phyloP scores from a whole-genome alignment of 441 rosid genomes.

The Syzygium syzygioides region DNA sequence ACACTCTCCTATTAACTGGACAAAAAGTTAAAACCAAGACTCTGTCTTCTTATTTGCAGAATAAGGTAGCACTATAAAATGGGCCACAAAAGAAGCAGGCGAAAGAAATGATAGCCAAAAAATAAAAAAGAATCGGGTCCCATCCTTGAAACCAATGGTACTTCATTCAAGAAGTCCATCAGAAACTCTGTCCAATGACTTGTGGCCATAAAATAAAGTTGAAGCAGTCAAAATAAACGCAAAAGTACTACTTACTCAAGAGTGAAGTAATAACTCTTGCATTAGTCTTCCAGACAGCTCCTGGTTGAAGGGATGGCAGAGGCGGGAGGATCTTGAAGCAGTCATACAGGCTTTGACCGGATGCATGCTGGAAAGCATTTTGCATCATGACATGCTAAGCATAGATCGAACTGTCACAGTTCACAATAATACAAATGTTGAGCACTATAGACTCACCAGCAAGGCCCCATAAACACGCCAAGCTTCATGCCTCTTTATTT shows the following conservation, averaged over 20 bases:
- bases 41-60: neutral
- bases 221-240: neutral
- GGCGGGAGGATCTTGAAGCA: constrained; percentile 67
- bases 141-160: neutral
- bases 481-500: constrained; percentile 83
- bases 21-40: neutral
- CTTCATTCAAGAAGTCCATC: neutral
- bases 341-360: constrained; percentile 61
- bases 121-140: neutral
- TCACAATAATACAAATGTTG: neutral
- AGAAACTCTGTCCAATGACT: neutral
- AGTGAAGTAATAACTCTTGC: constrained; percentile 32
- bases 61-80: neutral
- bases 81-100: neutral
- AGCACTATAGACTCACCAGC: constrained; percentile 43
- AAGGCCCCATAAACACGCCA: constrained; percentile 91
- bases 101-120: neutral
- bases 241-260: constrained; percentile 38
- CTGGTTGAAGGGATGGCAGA: constrained; percentile 43
- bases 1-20: neutral
- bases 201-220: neutral
- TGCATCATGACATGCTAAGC: constrained; percentile 1
- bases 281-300: constrained; percentile 33
- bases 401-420: neutral
- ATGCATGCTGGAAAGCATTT: constrained; percentile 50